These are phyloP conservation scores for Stachybotrys chartarum DNA, from an alignment of 2,329 filamentous ascomycete species.

Conservation along the genomic window DNA sequence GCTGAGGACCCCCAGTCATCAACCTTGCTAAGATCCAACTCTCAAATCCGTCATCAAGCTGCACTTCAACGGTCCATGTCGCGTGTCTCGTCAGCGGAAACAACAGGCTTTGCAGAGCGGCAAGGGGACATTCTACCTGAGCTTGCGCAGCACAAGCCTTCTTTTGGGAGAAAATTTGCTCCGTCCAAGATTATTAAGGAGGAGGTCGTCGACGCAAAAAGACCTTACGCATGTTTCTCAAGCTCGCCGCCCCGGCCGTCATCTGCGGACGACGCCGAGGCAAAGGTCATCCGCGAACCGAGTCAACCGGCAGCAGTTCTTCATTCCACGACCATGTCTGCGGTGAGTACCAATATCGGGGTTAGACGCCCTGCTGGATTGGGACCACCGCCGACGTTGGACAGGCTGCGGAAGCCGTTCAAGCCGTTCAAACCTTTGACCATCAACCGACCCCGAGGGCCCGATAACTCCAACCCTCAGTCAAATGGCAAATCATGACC, in stretches of 20 bases:
- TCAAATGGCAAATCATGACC: no score
- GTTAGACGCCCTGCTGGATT: constrained; percentile 38
- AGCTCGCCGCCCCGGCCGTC: constrained; percentile 42
- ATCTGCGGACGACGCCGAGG: constrained; percentile 11
- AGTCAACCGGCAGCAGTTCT: constrained; percentile 33
- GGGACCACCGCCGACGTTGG: constrained; percentile 39
- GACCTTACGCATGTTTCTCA: constrained; percentile 50
- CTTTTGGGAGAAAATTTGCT: constrained; percentile 23
- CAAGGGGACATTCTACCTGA: constrained; percentile 19
- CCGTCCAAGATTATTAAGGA: constrained; percentile 22
- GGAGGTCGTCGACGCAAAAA: constrained; percentile 22
- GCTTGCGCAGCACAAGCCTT: constrained; percentile 33
- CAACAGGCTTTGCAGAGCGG: constrained; percentile 2
- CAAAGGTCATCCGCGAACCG: constrained; percentile 14
- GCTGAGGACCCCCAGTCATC: not conserved
- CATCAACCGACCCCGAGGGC: constrained; percentile 33
- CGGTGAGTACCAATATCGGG: constrained; percentile 25
- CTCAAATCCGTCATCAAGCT: constrained; percentile 17
- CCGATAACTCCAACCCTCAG: no score
- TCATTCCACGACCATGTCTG: constrained; percentile 43
- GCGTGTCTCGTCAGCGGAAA: not conserved
- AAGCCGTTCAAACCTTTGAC: constrained; percentile 51
- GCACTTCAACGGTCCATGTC: constrained; percentile 9
- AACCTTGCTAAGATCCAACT: constrained; percentile 6
- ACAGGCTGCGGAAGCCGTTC: constrained; percentile 46